phyloP scores from a whole-genome alignment of 345 rosid species.

The Euclidium syriacum region DNA sequence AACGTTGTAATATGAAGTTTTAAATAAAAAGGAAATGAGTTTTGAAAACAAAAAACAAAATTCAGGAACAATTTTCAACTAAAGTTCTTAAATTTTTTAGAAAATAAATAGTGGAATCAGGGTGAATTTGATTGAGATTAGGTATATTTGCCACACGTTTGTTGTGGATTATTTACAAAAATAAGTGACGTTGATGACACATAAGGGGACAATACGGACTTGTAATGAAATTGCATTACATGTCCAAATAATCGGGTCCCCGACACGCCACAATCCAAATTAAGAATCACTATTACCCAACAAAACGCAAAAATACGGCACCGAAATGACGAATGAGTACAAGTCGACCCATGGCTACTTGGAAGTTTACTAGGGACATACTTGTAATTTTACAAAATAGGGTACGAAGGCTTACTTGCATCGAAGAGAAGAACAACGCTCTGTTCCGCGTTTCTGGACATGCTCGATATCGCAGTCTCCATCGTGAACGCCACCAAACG shows the following conservation, averaged over 20 bases:
- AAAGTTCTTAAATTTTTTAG: background rate
- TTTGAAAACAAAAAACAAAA: background rate
- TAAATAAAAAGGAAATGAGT: background rate
- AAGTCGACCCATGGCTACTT: background rate
- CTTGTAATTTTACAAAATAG: slow-evolving; percentile 40
- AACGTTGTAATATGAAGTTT: background rate
- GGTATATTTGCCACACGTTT: background rate
- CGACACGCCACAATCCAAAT: slow-evolving; percentile 19
- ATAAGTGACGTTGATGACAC: slow-evolving; percentile 15
- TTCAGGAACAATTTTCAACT: too few species aligned
- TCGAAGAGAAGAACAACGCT: slow-evolving; percentile 76
- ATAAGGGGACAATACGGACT: slow-evolving; percentile 7
- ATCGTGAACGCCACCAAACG: slow-evolving; percentile 85
- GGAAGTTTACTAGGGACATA: background rate
- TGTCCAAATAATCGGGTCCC: slow-evolving; percentile 14
- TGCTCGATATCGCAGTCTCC: slow-evolving; percentile 76
- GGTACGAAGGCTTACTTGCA: slow-evolving; percentile 54
- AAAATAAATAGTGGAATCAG: background rate
- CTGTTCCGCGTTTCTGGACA: slow-evolving; percentile 75
- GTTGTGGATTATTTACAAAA: background rate
- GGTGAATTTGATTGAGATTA: background rate
- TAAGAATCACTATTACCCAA: background rate
- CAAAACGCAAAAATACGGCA: background rate
- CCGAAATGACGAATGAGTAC: slow-evolving; percentile 1
- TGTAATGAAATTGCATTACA: slow-evolving; percentile 9